phyloP scores from a whole-genome alignment of 2,329 filamentous ascomycete species.

The Penicillium sp. region DNA sequence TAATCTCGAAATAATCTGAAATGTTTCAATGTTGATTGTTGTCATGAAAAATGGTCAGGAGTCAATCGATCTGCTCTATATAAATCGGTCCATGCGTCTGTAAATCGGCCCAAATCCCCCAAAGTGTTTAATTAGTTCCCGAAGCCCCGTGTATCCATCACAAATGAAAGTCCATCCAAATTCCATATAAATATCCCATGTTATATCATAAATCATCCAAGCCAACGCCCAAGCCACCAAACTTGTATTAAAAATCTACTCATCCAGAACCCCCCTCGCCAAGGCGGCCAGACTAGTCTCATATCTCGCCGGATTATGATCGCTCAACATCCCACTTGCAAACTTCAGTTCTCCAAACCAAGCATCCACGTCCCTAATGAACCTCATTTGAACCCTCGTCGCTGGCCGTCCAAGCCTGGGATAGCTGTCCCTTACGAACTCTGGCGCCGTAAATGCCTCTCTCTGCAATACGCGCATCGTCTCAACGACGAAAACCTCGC shows the following conservation, averaged over 20 bases:
- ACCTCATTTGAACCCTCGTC: constrained; percentile 66
- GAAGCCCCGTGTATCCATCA: background rate
- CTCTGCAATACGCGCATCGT: constrained; percentile 65
- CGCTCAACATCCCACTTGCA: constrained; percentile 69
- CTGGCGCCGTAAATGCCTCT: constrained; percentile 57
- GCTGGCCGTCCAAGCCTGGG: constrained; percentile 61
- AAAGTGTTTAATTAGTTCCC: background rate
- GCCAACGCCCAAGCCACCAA: background rate
- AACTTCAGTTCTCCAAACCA: constrained; percentile 70
- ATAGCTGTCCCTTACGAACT: constrained; percentile 41
- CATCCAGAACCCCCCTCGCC: constrained; percentile 45
- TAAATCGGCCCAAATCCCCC: background rate
- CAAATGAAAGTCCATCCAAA: background rate
- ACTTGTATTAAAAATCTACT: constrained; percentile 28
- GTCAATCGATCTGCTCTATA: background rate
- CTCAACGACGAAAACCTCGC: constrained; percentile 73
- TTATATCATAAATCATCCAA: background rate
- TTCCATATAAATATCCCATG: background rate
- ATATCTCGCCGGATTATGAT: constrained; percentile 73
- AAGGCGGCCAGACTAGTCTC: constrained; percentile 67
- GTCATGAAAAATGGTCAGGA: background rate
- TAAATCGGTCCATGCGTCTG: background rate
- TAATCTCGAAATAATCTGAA: background rate
- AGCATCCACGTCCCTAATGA: constrained; percentile 68
- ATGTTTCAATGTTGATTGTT: background rate